Base-by-base conservation (phyloP, 2,329 filamentous ascomycete species). In the Sporothrix schenckii region DNA sequence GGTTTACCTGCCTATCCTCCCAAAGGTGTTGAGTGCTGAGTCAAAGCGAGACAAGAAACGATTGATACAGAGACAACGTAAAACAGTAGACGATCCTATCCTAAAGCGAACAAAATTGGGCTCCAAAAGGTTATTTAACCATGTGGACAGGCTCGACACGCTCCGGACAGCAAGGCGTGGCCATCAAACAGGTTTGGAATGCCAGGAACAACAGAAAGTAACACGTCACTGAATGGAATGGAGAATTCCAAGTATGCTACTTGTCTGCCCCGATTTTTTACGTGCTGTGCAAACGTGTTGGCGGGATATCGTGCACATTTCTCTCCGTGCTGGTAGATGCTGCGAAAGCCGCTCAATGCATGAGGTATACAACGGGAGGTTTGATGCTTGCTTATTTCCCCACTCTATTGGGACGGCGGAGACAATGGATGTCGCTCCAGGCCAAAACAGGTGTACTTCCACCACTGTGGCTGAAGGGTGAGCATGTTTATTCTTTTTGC, bases 21-120 rank as follows among this genome's bases (percentile, higher is more conserved):
- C 39, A 9, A 21, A 24, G 5, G 24, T 54, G 39, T 6, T 19
- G 19, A 11, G 34, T 6, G 58, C 39, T 47, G 58, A 63, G 58
- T n/a, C 39, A 21, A 63, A 16, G 58, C n/a, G 58, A 63, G 58
- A 63, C 58, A 61, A 44, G 27, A 49, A 24, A 27, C 7, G n/a
- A 49, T 10, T 21, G 11, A 9, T 6, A 13, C 13, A 27, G 30
- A 27, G 11, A 61, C 34, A 27, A 65, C 30, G 60, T 5, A 14
- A 65, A 41, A 49, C 21, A 50, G 24, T 3, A 24, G 44, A 11
- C 61, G 24, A 50, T 65, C 61, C 11, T 50, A 6, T 65, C 61
- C 61, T 24, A 65, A 65, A 65, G 16, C 61, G n/a, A 50, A 49
- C 24, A 21, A 34, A 34, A 34, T 50, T 47, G 39, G 4, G 16